Evolutionary conservation across 75 land plant genomes (phyloP), one percentile per base, ranked within the genome.

Genomic region (Cryptomeria japonica): DNA sequence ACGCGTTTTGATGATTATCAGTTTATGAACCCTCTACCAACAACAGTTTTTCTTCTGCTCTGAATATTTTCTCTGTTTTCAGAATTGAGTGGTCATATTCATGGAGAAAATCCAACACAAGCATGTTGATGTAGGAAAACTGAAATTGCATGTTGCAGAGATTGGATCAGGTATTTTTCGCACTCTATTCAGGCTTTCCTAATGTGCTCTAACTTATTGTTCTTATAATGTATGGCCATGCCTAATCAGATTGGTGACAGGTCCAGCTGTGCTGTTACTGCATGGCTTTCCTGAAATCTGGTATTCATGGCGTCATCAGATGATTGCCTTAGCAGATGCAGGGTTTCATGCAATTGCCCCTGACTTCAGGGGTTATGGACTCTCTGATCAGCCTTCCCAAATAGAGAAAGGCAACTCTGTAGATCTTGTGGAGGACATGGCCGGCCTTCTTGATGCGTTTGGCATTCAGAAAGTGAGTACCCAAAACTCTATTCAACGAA

Each of bases 391-490:
- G 46, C 84, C 51, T 14, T 4, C 84, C 28, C 38, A 87, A 22
- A 78, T 73, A 19, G 88, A 87, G 84, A 79, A 88, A 78, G 84
- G n/a, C 16, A 46, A 49, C 31, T 78, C 0, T 37, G 85, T 5
- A 37, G 44, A 68, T 38, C 77, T 94, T 19, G 91, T 90, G 11
- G 90, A 85, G 11, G 97, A 96, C 85, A 38, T 94, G 31, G 61
- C 92, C 42, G 98, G 87, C 41, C 87, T 96, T 41, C 88, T 96
- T 39, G 96, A 95, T 84, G 88, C 90, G 6, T 72, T 93, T 25
- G 79, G 46, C 0, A 47, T 90, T 12, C 9, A 89, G 46, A 92
- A 94, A 94, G 95, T 93, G 70, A 28, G 36, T 64, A 64, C 70
- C 70, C 70, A 28, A 5, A 64, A 64, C 64, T 58, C 16, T 51